Conservation (phyloP, 1,139 yeast genomes). For the Hanseniaspora sp. region DNA sequence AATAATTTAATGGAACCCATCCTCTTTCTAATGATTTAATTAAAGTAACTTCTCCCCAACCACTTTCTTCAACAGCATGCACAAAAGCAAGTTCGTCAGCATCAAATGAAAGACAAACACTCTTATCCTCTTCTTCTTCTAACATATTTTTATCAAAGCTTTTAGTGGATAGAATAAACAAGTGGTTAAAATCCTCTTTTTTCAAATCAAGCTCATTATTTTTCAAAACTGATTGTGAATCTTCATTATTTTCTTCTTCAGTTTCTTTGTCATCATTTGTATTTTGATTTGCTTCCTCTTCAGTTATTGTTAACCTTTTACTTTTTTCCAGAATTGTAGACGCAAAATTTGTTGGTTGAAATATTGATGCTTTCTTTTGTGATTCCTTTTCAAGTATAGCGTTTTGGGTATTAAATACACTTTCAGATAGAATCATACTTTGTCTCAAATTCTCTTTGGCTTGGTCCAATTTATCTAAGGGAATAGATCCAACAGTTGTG, state of each 20-base stretch:
- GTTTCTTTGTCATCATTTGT: background rate
- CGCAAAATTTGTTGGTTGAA: background rate
- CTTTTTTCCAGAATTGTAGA: background rate
- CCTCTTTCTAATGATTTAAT: conserved; percentile 66
- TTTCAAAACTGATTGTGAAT: conserved; percentile 9
- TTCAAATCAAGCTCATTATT: conserved; percentile 20
- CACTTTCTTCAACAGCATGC: conserved; percentile 81
- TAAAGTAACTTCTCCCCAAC: conserved; percentile 95
- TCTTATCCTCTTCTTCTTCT: conserved; percentile 53
- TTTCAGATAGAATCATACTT: conserved; percentile 11
- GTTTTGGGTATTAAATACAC: conserved; percentile 9
- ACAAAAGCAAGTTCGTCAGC: conserved; percentile 75
- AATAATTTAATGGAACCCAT: conserved; percentile 95
- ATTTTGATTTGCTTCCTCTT: too few species aligned
- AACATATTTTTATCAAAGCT: conserved; percentile 63
- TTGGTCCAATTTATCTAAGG: background rate
- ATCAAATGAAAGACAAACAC: conserved; percentile 73
- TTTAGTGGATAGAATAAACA: conserved; percentile 50
- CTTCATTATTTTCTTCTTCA: background rate
- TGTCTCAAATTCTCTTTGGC: conserved; percentile 9
- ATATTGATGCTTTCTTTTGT: conserved; percentile 4
- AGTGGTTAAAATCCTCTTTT: conserved; percentile 28
- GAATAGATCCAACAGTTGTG: conserved; percentile 2
- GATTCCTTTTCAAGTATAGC: conserved; percentile 4
- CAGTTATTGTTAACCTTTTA: background rate